These are phyloP conservation scores for Fraxinus anomala DNA, from an alignment of 257 asterid genomes.

Conservation along the genomic window DNA sequence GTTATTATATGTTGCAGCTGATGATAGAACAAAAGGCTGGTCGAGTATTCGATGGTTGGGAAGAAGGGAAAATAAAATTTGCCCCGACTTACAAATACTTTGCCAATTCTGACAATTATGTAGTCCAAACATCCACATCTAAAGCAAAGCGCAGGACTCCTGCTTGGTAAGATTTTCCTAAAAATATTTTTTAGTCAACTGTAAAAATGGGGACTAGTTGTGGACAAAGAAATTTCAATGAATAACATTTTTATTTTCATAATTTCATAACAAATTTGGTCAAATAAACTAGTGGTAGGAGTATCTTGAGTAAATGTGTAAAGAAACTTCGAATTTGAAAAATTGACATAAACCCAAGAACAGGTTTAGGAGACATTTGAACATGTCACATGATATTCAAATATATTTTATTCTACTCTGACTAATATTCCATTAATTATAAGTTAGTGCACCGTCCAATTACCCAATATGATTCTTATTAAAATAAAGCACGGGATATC, in stretches of 20 bases:
- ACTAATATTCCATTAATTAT: background rate
- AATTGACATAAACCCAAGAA: background rate
- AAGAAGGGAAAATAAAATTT: conserved; percentile 74
- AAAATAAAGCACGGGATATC: background rate
- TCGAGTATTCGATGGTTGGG: conserved; percentile 71
- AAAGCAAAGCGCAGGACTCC: conserved; percentile 76
- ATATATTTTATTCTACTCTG: background rate
- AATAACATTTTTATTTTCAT: background rate
- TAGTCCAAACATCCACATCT: conserved; percentile 50
- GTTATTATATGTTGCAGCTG: conserved; percentile 44
- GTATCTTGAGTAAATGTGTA: background rate
- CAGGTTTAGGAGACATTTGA: background rate
- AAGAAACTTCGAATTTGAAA: background rate
- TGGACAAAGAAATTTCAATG: background rate
- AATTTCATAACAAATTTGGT: background rate
- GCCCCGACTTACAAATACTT: conserved; percentile 92
- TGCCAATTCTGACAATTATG: conserved; percentile 62
- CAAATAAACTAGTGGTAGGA: background rate
- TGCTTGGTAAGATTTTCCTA: conserved; percentile 65
- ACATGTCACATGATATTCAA: background rate
- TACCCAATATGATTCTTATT: background rate
- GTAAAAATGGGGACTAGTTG: background rate
- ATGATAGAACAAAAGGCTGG: conserved; percentile 73
- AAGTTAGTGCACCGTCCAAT: conserved; percentile 1
- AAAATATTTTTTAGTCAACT: background rate